Evolutionary conservation across 2,329 filamentous ascomycete genomes (phyloP).

Genomic region (Fusarium brevicatenulatum): DNA sequence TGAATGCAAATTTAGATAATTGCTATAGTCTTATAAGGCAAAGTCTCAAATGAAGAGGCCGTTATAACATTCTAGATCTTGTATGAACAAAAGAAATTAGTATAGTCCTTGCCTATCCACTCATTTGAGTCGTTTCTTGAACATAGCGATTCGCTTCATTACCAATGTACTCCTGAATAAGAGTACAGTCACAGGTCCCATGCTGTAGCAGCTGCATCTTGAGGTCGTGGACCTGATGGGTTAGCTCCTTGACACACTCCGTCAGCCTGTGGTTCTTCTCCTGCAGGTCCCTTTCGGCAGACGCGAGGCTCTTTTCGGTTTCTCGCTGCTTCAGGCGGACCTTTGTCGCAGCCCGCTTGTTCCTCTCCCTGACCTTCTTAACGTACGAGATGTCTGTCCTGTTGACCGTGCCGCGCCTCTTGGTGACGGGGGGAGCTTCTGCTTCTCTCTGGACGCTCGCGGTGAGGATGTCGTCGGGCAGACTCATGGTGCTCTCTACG

Average conservation of each 20-base stretch:
- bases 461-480: background rate
- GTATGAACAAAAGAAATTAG: background rate
- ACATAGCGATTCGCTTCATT: background rate
- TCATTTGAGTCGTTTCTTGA: background rate
- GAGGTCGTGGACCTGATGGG: background rate
- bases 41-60: background rate
- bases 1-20: background rate
- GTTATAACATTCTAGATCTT: background rate
- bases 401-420: background rate
- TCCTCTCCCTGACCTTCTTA: background rate
- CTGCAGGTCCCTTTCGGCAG: background rate
- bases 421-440: background rate
- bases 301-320: background rate
- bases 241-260: background rate
- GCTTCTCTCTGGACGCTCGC: background rate
- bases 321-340: background rate
- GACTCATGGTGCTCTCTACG: background rate
- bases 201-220: conserved; percentile 6
- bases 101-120: background rate
- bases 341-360: background rate
- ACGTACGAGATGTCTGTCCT: background rate
- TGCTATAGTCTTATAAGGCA: background rate
- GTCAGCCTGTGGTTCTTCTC: background rate
- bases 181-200: background rate
- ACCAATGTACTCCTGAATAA: background rate